Base-by-base conservation (phyloP, 2,329 filamentous ascomycete genomes). In the Cordyceps cicadae region DNA sequence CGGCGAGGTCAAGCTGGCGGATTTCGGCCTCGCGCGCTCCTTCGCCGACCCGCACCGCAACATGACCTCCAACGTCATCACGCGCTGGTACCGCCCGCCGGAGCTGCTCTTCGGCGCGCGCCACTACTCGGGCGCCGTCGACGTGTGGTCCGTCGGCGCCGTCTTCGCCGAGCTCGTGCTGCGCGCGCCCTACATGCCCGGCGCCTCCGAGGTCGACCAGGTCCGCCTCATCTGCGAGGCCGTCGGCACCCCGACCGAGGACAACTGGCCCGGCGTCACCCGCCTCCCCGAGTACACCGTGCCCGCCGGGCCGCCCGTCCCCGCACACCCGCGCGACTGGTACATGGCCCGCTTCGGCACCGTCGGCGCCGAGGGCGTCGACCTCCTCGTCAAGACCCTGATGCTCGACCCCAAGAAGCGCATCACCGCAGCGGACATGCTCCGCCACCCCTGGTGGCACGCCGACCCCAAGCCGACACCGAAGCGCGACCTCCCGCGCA, bases 21-120 rank as follows among this genome's bases (percentile, higher is more conserved):
- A 99, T 87, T 99, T 99, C 68, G 94, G 94, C 81, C 86, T 99
- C 39, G 94, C 94, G 6, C 82, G 94, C 64, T 85, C 82, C 63
- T 97, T 97, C 72, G 88, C 91, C 8, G 94, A 99, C 72, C 93
- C 94, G 0, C 90, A 92, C 69, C 80, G 85, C 60, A 82, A 82
- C 67, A 99, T 99, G 94, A 97, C 93, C 1, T 86, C 87, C 69
- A 92, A 94, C 69, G 93, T 97, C 65, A 96, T 99, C 72, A 99
- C 94, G 19, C 86, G 92, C 65, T 99, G 94, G 92, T 99, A 97
- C 77, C 84, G 93, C 1, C 92, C 94, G 0, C 92, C 92, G 0
- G 94, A 99, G 78, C 83, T 99, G 24, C 86, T 97, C 64, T 97
- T 93, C 70, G 92, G 92, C 62, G 91, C 92, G 2, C 84, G 86